phyloP scores from a whole-genome alignment of 2,329 filamentous ascomycete species.

The Aspergillus jensenii region DNA sequence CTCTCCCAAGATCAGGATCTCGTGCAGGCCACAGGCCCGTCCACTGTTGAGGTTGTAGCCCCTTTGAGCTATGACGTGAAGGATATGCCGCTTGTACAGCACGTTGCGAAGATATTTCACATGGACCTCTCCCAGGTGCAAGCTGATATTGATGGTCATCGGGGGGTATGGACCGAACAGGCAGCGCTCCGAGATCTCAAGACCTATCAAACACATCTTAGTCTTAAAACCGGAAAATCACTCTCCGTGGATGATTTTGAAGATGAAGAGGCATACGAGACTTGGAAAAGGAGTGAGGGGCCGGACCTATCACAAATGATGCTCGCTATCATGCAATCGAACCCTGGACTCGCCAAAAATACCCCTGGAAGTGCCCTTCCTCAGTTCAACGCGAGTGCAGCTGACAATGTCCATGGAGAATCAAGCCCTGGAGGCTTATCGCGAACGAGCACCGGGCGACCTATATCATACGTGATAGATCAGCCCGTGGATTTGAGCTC shows the following conservation, averaged over 20 bases:
- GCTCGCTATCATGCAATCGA: constrained; percentile 81
- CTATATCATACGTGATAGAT: constrained; percentile 61
- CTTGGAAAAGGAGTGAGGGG: constrained; percentile 88
- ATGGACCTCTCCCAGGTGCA: constrained; percentile 78
- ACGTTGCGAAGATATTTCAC: constrained; percentile 83
- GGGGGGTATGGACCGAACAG: constrained; percentile 82
- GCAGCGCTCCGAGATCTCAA: constrained; percentile 90
- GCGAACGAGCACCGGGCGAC: constrained; percentile 46
- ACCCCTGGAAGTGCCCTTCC: constrained; percentile 62
- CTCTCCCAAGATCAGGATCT: constrained; percentile 92
- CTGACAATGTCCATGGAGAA: constrained; percentile 38
- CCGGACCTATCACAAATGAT: constrained; percentile 91
- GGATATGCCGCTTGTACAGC: constrained; percentile 91
- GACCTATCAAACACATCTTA: constrained; percentile 85
- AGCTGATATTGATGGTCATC: constrained; percentile 80
- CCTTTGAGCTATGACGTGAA: constrained; percentile 90
- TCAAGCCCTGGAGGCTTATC: constrained; percentile 48
- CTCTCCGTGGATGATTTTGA: constrained; percentile 86
- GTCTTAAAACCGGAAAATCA: constrained; percentile 73
- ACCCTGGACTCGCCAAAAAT: constrained; percentile 79
- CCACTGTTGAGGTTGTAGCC: constrained; percentile 75
- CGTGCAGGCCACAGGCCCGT: constrained; percentile 59
- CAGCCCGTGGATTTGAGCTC: constrained; percentile 61
- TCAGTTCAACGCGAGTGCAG: constrained; percentile 50
- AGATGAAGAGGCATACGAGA: constrained; percentile 78